Percentiles rank a stretch among this genome's conserved stretches.
These are phyloP conservation scores for Amylostereum areolatum DNA, from an alignment of 1,284 basidiomycete species.

Conservation along the genomic window DNA sequence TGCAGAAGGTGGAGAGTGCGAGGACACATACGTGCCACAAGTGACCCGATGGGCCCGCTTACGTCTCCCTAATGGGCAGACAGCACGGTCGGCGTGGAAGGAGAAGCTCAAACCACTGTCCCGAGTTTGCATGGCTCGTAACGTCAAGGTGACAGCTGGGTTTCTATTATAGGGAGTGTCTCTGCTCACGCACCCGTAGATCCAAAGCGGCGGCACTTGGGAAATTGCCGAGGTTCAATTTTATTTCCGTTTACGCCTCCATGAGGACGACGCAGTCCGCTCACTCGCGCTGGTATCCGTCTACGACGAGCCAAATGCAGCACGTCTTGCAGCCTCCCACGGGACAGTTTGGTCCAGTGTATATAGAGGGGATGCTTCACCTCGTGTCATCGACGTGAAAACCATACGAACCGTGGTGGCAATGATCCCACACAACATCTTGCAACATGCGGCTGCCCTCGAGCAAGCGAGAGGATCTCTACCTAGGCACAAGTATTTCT, in stretches of 20 bases:
- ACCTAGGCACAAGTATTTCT: too few species aligned
- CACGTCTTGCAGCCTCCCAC: not conserved
- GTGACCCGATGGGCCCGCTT: not conserved
- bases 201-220: not conserved
- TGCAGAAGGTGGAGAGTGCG: too few species aligned
- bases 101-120: not conserved
- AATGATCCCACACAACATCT: not conserved
- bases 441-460: too few species aligned
- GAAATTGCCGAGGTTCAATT: not conserved
- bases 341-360: not conserved
- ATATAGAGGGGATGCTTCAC: not conserved
- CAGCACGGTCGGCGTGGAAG: not conserved
- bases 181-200: not conserved
- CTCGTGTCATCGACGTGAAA: not conserved
- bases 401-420: not conserved
- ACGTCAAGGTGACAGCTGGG: not conserved
- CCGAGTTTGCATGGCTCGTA: not conserved
- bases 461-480: too few species aligned
- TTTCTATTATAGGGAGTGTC: not conserved
- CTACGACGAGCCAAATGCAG: not conserved
- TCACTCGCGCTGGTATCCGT: not conserved
- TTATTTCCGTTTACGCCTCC: not conserved
- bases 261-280: not conserved
- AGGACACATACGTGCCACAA: too few species aligned
- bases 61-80: not conserved